Base-by-base conservation (phyloP, 805 yeast species). In the Helenozyma baotianmanensis region DNA sequence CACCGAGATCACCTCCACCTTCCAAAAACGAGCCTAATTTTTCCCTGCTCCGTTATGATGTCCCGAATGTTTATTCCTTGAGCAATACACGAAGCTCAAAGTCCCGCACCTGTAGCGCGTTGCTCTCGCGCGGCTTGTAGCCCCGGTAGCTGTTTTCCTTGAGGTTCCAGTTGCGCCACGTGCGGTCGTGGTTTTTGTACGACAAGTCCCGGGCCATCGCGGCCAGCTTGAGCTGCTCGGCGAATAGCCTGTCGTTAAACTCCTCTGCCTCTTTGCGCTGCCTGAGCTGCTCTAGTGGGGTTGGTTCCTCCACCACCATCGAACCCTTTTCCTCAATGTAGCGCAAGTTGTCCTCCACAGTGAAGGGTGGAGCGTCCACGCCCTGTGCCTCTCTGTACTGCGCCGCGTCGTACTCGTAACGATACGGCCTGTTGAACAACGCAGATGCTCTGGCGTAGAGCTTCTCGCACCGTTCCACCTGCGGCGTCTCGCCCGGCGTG, bases 1-100 rank as follows among this genome's bases (percentile, higher is more conserved):
- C 38, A 90, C 97, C 25, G 81, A 78, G 45, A 68, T 87, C 50
- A 70, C 74, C 27, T 65, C 65, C 14, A 70, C 77, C 27, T 68
- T 52, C 42, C 58, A 70, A 50, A 74, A 70, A 58, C 58, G 58
- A 40, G 50, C 42, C 13, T 61, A 44, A 32, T 6, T 17, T 22
- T 15, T 12, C 9, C 10, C 14, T 9, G 16, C 7, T 17, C 19
- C n/a, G n/a, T n/a, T n/a, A n/a, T n/a, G n/a, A n/a, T n/a, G n/a
- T n/a, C n/a, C n/a, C n/a, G n/a, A n/a, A n/a, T n/a, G n/a, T n/a
- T n/a, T n/a, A n/a, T n/a, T n/a, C n/a, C n/a, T n/a, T n/a, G n/a
- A n/a, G n/a, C n/a, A n/a, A n/a, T n/a, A n/a, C n/a, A n/a, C n/a
- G n/a, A 4, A 26, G 6, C 12, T 15, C 21, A 26, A 26, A 26